These are phyloP conservation scores for Cadophora sp. DNA, from an alignment of 2,329 filamentous ascomycete species.

Conservation along the genomic window DNA sequence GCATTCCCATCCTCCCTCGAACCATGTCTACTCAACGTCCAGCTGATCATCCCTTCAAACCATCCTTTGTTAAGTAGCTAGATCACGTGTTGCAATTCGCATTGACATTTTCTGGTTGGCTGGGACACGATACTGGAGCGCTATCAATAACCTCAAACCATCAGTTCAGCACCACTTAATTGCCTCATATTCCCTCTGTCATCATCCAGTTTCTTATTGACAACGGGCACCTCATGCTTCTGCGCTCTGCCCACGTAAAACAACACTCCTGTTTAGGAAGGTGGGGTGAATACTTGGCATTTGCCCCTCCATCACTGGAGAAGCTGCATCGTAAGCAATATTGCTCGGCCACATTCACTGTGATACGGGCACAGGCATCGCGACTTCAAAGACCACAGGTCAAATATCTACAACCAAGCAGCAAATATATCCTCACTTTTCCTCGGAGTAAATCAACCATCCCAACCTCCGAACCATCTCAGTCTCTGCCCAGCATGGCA, in stretches of 20 bases:
- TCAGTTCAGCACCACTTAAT: background rate
- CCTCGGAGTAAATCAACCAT: background rate
- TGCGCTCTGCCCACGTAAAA: background rate
- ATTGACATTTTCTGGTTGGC: no score
- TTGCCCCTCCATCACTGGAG: background rate
- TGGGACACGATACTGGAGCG: no score
- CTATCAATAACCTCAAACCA: no score
- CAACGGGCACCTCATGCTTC: background rate
- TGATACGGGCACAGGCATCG: background rate
- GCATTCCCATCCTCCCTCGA: no score
- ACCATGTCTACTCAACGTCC: background rate
- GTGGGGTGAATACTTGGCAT: conserved; percentile 13
- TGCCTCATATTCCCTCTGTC: background rate
- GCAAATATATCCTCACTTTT: background rate
- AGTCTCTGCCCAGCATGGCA: conserved; percentile 19
- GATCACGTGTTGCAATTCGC: background rate
- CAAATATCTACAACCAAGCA: no score
- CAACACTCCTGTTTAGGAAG: conserved; percentile 18
- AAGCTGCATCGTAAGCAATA: conserved; percentile 10
- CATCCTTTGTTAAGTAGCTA: background rate
- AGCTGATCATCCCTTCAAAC: background rate
- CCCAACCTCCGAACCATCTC: background rate
- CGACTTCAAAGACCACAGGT: background rate
- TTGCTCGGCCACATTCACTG: background rate
- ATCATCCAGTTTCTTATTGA: background rate